These are phyloP conservation scores for Penicillium polonicum DNA, from an alignment of 2,329 filamentous ascomycete species.

Conservation along the genomic window DNA sequence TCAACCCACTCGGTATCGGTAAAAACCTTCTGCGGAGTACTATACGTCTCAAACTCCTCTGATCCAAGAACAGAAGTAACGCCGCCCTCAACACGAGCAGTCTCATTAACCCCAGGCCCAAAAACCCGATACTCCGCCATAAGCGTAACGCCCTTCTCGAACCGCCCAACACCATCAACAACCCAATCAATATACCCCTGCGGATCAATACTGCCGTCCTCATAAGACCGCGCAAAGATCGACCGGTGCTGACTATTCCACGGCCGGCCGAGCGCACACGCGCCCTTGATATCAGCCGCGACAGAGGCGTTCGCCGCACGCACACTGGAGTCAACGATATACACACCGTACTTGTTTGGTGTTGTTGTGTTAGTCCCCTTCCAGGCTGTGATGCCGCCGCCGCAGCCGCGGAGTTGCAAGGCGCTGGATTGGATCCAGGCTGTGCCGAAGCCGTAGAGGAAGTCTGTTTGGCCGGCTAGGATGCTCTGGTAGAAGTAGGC, in stretches of 20 bases:
- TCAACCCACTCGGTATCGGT: constrained; percentile 54
- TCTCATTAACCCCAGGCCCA: constrained; percentile 57
- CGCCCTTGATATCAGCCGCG: constrained; percentile 41
- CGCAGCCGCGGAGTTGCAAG: constrained; percentile 59
- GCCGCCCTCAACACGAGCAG: constrained; percentile 41
- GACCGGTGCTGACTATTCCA: constrained; percentile 61
- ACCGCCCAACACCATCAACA: constrained; percentile 29
- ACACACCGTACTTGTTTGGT: constrained; percentile 65
- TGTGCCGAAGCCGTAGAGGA: constrained; percentile 68
- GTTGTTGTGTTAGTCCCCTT: constrained; percentile 67
- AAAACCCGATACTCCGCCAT: constrained; percentile 57
- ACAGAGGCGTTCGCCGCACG: constrained; percentile 54
- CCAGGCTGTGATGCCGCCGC: constrained; percentile 68
- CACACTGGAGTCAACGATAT: constrained; percentile 58
- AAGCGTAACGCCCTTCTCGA: constrained; percentile 48
- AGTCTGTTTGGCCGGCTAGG: constrained; percentile 66
- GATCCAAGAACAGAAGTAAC: constrained; percentile 51
- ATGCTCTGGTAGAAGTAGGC: constrained; percentile 62
- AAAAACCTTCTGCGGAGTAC: constrained; percentile 48
- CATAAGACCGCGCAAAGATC: constrained; percentile 56
- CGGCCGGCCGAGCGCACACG: constrained; percentile 61
- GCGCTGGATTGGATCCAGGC: constrained; percentile 58
- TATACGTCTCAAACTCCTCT: constrained; percentile 40
- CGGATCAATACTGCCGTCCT: constrained; percentile 55
- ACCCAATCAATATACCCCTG: constrained; percentile 59